A percentile compares a stretch with the other conserved stretches of the same genome.
Evolutionary conservation across 2,329 filamentous ascomycete species (phyloP).

Genomic region (Akanthomyces lecanii): DNA sequence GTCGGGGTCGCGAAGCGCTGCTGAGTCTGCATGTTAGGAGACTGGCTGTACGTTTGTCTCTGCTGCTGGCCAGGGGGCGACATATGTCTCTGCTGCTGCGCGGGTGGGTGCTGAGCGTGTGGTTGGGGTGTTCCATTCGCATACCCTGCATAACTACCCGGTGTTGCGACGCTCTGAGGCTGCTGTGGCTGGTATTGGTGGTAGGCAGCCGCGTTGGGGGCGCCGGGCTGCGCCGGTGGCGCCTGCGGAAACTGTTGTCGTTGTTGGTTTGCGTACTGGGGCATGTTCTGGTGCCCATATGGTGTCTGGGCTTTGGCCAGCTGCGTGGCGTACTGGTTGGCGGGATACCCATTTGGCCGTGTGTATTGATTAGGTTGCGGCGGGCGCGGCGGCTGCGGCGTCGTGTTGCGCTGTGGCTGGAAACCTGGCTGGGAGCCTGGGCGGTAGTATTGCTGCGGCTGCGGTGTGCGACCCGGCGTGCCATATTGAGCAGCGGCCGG

Average conservation of each 20-base stretch:
- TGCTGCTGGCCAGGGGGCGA: slow-evolving; percentile 38
- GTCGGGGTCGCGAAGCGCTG: slow-evolving; percentile 31
- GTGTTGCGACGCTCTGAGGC: slow-evolving; percentile 33
- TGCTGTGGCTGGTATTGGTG: slow-evolving; percentile 37
- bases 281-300: slow-evolving; percentile 49
- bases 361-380: slow-evolving; percentile 47
- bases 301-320: slow-evolving; percentile 49
- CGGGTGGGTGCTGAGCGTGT: slow-evolving; percentile 27
- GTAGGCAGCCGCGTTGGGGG: slow-evolving; percentile 31
- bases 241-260: slow-evolving; percentile 42
- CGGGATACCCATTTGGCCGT: slow-evolving; percentile 42
- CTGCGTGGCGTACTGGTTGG: slow-evolving; percentile 44
- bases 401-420: slow-evolving; percentile 33
- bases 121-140: slow-evolving; percentile 36
- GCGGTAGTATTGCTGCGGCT: slow-evolving; percentile 36
- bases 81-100: slow-evolving; percentile 36
- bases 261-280: slow-evolving; percentile 44
- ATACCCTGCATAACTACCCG: slow-evolving; percentile 34
- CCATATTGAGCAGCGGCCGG: slow-evolving; percentile 42
- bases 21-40: slow-evolving; percentile 34
- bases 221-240: slow-evolving; percentile 35
- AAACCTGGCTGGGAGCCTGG: slow-evolving; percentile 22
- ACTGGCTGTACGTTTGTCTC: slow-evolving; percentile 36
- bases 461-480: slow-evolving; percentile 43
- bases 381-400: slow-evolving; percentile 30